Evolutionary conservation across 805 yeast species (phyloP).

Genomic region (Sugiyamaella lignohabitans): DNA sequence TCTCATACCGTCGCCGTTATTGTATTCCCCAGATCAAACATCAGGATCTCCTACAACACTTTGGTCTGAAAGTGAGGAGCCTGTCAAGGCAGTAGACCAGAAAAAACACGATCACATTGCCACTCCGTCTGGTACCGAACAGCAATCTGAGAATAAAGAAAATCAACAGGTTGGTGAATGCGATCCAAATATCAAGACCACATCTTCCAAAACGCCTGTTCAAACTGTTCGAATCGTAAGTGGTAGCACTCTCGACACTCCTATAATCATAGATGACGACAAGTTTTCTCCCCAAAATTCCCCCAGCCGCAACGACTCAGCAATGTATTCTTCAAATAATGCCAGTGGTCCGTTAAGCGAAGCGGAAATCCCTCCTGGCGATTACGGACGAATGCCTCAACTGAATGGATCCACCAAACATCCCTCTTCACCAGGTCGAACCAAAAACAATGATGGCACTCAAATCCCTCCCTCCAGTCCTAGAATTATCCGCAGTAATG

Average conservation of each 20-base stretch:
- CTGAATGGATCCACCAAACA: too few species aligned
- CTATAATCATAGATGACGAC: slow-evolving; percentile 2
- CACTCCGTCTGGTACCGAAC: background rate
- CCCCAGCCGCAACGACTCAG: too few species aligned
- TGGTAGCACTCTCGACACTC: background rate
- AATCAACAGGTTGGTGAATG: background rate
- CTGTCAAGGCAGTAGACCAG: background rate
- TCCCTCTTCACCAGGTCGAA: background rate
- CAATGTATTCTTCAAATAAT: background rate
- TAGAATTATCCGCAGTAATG: background rate
- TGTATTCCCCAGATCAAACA: too few species aligned
- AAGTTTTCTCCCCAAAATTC: background rate
- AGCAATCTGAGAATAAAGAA: background rate
- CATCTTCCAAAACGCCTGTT: background rate
- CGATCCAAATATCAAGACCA: background rate
- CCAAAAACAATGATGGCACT: background rate
- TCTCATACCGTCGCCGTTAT: too few species aligned
- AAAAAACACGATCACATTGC: background rate
- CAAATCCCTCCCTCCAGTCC: too few species aligned
- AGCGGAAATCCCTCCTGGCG: background rate
- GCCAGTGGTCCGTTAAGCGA: too few species aligned
- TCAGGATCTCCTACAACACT: background rate
- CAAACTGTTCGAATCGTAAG: background rate
- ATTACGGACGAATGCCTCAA: background rate
- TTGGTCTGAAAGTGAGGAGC: background rate